Percentiles rank a stretch among this genome's conserved stretches.
Evolutionary conservation across 177 flowering plant genomes (phyloP).

Genomic region (Vitis hybrid): DNA sequence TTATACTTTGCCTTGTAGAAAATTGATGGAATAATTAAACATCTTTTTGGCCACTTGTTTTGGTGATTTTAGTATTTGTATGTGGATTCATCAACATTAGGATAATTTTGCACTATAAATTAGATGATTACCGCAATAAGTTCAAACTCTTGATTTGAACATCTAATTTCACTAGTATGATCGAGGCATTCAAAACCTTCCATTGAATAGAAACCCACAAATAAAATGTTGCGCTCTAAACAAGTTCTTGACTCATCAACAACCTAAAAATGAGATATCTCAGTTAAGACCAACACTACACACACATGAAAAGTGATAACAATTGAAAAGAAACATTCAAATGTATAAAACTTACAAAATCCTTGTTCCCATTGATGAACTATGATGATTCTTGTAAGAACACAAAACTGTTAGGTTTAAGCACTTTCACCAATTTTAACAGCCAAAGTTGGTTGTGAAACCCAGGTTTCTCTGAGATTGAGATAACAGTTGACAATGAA

Average conservation of each 20-base stretch:
- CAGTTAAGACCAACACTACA: constrained; percentile 5
- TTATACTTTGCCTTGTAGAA: too few relatives aligned
- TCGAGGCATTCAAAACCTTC: constrained; percentile 21
- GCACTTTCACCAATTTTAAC: constrained; percentile 25
- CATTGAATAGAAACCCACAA: constrained; percentile 19
- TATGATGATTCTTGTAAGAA: constrained; percentile 17
- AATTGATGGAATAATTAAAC: too few relatives aligned
- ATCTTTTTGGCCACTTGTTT: too few relatives aligned
- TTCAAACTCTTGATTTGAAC: constrained; percentile 21
- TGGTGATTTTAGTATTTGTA: too few relatives aligned
- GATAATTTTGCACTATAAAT: background rate
- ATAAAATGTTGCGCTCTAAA: constrained; percentile 22
- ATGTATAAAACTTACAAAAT: constrained; percentile 11
- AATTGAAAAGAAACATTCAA: background rate
- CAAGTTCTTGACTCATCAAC: constrained; percentile 20
- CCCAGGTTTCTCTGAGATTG: constrained; percentile 27
- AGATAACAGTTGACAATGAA: constrained; percentile 18
- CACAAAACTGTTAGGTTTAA: constrained; percentile 22
- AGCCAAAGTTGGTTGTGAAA: constrained; percentile 26
- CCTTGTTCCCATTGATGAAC: constrained; percentile 20
- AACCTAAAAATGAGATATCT: constrained; percentile 12
- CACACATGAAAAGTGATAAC: background rate
- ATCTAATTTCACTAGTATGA: constrained; percentile 24
- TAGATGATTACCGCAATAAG: constrained; percentile 21
- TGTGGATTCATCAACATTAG: too few relatives aligned